A percentile compares a stretch with the other conserved stretches of the same genome.
Conservation (phyloP, 345 rosid genomes). For the Firmiana major region DNA sequence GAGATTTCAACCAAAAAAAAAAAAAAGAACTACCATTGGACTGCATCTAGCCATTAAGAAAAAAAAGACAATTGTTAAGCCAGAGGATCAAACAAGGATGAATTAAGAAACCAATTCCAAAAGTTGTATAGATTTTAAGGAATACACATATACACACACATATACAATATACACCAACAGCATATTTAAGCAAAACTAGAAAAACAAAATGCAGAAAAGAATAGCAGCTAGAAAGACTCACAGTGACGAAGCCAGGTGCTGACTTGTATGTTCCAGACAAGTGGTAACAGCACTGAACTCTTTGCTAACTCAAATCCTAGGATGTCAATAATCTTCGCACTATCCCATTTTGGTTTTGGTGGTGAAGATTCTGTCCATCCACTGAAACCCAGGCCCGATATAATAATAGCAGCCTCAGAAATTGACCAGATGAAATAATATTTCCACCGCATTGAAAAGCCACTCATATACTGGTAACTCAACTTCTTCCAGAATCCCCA, state of each 20-base stretch:
- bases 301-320: slow-evolving; percentile 81
- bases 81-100: not conserved
- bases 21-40: not conserved
- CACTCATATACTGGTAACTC: slow-evolving; percentile 79
- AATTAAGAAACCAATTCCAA: not conserved
- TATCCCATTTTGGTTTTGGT: slow-evolving; percentile 81
- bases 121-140: not conserved
- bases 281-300: slow-evolving; percentile 78
- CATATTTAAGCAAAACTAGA: not conserved
- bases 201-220: not conserved
- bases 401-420: slow-evolving; percentile 81
- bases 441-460: slow-evolving; percentile 92
- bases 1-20: slow-evolving; percentile 10
- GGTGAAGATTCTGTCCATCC: slow-evolving; percentile 86
- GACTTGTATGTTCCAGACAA: slow-evolving; percentile 97
- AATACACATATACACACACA: not conserved
- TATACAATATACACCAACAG: not conserved
- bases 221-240: slow-evolving; percentile 37
- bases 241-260: slow-evolving; percentile 98
- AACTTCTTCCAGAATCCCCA: slow-evolving; percentile 87
- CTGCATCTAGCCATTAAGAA: not conserved
- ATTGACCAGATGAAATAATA: slow-evolving; percentile 98
- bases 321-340: slow-evolving; percentile 78
- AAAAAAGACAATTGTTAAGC: not conserved
- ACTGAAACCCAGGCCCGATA: slow-evolving; percentile 90